Conservation (phyloP, 2,329 filamentous ascomycete species). For the Cercospora sp. region DNA sequence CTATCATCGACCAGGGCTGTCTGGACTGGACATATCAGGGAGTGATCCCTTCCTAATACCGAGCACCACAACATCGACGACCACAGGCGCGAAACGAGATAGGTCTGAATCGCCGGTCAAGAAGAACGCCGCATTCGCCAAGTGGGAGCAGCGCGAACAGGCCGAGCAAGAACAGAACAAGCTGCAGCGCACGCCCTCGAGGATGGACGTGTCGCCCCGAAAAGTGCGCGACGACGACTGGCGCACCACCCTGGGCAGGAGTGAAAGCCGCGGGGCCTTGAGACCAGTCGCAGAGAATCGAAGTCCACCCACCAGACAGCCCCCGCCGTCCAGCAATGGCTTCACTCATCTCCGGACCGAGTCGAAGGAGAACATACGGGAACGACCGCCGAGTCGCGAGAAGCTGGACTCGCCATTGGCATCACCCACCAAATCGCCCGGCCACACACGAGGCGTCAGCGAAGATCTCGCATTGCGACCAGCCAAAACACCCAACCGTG, state of each 20-base stretch:
- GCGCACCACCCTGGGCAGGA: conserved; percentile 34
- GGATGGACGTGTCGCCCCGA: conserved; percentile 36
- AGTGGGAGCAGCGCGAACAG: conserved; percentile 36
- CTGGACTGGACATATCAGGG: conserved; percentile 30
- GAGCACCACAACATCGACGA: conserved; percentile 16
- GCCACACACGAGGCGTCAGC: conserved; percentile 31
- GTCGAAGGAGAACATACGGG: conserved; percentile 34
- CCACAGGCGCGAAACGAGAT: conserved; percentile 34
- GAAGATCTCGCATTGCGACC: conserved; percentile 29
- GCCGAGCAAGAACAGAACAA: conserved; percentile 29
- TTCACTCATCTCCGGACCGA: conserved; percentile 27
- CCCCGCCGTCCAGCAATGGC: conserved; percentile 18
- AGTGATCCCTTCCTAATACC: conserved; percentile 38
- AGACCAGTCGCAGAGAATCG: conserved; percentile 37
- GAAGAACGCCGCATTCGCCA: conserved; percentile 40
- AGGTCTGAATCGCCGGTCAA: conserved; percentile 41
- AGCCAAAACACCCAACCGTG: conserved; percentile 21
- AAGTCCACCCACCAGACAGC: conserved; percentile 20
- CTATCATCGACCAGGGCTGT: conserved; percentile 31
- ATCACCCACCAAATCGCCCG: conserved; percentile 28
- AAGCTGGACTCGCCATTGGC: conserved; percentile 20
- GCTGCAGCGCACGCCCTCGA: conserved; percentile 23
- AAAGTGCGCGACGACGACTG: conserved; percentile 39
- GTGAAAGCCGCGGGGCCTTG: conserved; percentile 35
- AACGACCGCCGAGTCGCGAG: conserved; percentile 28